Evolutionary conservation across 176 grass and related monocot genomes (phyloP).

Genomic region (Bothriochloa decipiens): DNA sequence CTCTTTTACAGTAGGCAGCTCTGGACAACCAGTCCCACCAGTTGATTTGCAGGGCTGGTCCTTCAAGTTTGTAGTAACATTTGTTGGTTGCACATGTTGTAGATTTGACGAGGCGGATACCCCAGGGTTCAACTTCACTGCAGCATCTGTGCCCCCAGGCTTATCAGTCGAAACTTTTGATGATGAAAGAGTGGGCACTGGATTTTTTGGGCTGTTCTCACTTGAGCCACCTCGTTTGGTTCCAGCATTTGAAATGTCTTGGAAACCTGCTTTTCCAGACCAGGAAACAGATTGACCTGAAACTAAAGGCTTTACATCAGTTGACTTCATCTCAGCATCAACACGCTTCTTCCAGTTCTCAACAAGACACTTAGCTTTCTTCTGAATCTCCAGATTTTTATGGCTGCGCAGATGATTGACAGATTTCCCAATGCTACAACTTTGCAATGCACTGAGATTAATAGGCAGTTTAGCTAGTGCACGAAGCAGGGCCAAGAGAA

Average conservation of each 20-base stretch:
- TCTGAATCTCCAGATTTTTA: slow-evolving; percentile 68
- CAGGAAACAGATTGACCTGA: slow-evolving; percentile 62
- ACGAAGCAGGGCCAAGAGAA: slow-evolving; percentile 60
- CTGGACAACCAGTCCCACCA: slow-evolving; percentile 38
- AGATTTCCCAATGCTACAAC: slow-evolving; percentile 72
- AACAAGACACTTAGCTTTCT: slow-evolving; percentile 65
- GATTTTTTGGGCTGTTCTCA: slow-evolving; percentile 50
- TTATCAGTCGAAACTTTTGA: slow-evolving; percentile 43
- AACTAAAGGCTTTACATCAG: slow-evolving; percentile 53
- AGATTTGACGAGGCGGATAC: slow-evolving; percentile 41
- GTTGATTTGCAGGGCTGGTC: slow-evolving; percentile 48
- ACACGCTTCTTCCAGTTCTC: slow-evolving; percentile 78
- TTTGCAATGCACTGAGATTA: slow-evolving; percentile 63
- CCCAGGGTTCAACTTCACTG: slow-evolving; percentile 37
- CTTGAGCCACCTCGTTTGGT: slow-evolving; percentile 50
- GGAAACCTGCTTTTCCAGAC: slow-evolving; percentile 55
- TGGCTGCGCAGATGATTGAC: slow-evolving; percentile 67
- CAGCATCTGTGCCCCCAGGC: slow-evolving; percentile 39
- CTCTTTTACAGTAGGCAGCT: slow-evolving; percentile 59
- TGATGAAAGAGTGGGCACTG: slow-evolving; percentile 29
- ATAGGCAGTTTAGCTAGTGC: slow-evolving; percentile 71
- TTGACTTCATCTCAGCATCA: slow-evolving; percentile 67
- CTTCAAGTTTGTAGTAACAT: slow-evolving; percentile 44
- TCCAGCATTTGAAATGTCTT: slow-evolving; percentile 53
- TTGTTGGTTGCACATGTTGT: slow-evolving; percentile 32